Evolutionary conservation across 1,139 yeast genomes (phyloP).

Genomic region (Pichia kudriavzevii): DNA sequence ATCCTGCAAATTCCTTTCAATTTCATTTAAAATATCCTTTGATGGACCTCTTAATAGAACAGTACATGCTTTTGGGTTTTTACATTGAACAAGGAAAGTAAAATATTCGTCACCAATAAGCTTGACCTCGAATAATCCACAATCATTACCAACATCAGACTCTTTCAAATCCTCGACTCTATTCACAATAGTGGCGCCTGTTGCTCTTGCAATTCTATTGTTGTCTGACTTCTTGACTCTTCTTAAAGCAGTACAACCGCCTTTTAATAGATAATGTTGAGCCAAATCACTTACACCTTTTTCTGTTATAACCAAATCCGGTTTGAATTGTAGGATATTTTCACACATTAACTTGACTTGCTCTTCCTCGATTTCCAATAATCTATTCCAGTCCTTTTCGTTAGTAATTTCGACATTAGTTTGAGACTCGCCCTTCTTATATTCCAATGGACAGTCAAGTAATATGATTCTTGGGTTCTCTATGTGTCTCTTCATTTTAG

Average conservation of each 20-base stretch:
- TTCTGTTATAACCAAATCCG: conserved; percentile 92
- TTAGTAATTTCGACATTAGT: conserved; percentile 95
- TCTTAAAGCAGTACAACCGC: conserved; percentile 88
- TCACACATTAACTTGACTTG: conserved; percentile 88
- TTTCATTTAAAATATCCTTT: conserved; percentile 91
- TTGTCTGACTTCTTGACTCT: conserved; percentile 94
- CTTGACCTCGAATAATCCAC: conserved; percentile 90
- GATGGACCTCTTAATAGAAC: conserved; percentile 91
- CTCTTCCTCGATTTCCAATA: conserved; percentile 95
- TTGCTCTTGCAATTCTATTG: conserved; percentile 93
- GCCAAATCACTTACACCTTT: conserved; percentile 98
- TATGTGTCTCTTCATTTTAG: conserved; percentile 87
- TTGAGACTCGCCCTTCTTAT: conserved; percentile 98
- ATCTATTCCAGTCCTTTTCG: conserved; percentile 95
- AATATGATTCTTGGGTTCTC: conserved; percentile 84
- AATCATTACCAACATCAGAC: conserved; percentile 77
- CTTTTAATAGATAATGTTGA: conserved; percentile 90
- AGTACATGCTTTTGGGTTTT: conserved; percentile 89
- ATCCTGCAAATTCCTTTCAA: conserved; percentile 95
- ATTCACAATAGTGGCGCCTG: conserved; percentile 96
- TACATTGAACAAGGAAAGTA: conserved; percentile 75
- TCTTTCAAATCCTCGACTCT: conserved; percentile 92
- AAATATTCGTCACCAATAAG: conserved; percentile 96
- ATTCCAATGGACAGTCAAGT: conserved; percentile 94
- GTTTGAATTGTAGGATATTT: conserved; percentile 74